phyloP scores from a whole-genome alignment of 2,329 filamentous ascomycete species.

The Helotiales sp. region DNA sequence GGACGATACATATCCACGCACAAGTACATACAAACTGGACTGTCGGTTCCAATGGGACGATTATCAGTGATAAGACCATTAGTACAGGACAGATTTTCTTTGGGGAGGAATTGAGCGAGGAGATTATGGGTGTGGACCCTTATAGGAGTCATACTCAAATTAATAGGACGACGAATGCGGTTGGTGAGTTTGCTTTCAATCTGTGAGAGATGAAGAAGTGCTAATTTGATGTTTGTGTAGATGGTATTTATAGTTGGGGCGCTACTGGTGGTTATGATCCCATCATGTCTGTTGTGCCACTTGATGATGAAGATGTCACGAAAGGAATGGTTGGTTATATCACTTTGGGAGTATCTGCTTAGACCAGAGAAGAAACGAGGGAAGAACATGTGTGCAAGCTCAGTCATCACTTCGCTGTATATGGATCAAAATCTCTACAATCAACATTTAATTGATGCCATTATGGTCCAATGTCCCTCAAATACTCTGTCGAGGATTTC shows the following conservation, averaged over 20 bases:
- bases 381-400: neutral
- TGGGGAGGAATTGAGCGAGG: conserved; percentile 54
- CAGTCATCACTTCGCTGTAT: no score
- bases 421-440: no score
- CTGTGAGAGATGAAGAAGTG: neutral
- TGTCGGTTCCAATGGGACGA: conserved; percentile 43
- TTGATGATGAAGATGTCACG: conserved; percentile 36
- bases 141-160: conserved; percentile 36
- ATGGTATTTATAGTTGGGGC: conserved; percentile 1
- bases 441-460: no score
- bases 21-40: conserved; percentile 44
- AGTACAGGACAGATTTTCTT: conserved; percentile 64
- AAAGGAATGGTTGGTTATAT: conserved; percentile 41
- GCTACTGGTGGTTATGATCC: conserved; percentile 33
- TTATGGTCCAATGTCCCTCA: no score
- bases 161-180: neutral
- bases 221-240: neutral
- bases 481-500: neutral
- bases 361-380: neutral
- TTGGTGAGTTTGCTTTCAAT: conserved; percentile 5
- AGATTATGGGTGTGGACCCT: conserved; percentile 49
- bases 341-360: conserved; percentile 35
- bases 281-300: conserved; percentile 33
- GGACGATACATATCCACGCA: conserved; percentile 49
- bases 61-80: conserved; percentile 49